Conservation (phyloP, 176 grass and related monocot species). For the Lolium multiflorum region DNA sequence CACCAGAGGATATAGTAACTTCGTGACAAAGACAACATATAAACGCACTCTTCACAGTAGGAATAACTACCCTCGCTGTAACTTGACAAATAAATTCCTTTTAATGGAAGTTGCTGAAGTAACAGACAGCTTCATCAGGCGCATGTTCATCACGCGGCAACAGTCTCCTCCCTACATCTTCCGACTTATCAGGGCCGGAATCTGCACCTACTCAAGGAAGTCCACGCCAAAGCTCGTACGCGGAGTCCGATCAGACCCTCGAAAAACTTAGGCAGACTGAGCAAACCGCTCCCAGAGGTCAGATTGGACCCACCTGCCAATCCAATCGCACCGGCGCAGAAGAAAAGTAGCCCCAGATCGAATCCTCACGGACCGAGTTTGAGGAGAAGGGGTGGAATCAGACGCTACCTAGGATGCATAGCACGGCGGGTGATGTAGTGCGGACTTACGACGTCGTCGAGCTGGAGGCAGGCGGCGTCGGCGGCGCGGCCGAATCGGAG, state of each 20-base stretch:
- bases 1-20: too few relatives aligned
- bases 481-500: conserved; percentile 73
- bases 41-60: too few relatives aligned
- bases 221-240: not conserved
- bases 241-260: not conserved
- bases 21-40: too few relatives aligned
- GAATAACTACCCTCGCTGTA: not conserved
- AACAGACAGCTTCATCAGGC: conserved; percentile 14
- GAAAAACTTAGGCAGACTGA: not conserved
- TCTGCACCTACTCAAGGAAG: not conserved
- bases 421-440: not conserved
- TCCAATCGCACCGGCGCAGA: not conserved
- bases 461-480: conserved; percentile 74
- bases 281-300: not conserved
- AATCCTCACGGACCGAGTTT: not conserved
- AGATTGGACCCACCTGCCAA: not conserved
- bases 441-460: conserved; percentile 69
- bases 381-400: not conserved
- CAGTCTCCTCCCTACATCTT: not conserved
- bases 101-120: not conserved
- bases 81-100: too few relatives aligned
- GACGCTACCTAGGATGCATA: not conserved
- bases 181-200: not conserved
- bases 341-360: not conserved
- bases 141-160: not conserved